Conservation (phyloP, 1,139 yeast species). For the Wickerhamomyces sp. region DNA sequence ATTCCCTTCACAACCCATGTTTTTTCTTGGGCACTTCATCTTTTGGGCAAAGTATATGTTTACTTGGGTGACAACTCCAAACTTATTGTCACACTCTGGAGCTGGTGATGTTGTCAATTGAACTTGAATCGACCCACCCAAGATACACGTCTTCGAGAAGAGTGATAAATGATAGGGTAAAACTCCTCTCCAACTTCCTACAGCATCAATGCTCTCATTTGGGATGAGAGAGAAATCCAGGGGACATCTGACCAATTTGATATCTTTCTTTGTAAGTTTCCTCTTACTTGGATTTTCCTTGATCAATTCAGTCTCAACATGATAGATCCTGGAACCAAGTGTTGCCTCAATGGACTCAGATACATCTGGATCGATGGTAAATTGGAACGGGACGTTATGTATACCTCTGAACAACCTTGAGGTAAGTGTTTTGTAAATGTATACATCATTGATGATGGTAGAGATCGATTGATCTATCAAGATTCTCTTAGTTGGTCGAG, state of each 20-base stretch:
- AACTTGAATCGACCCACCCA: slow-evolving; percentile 10
- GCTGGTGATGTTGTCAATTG: slow-evolving; percentile 8
- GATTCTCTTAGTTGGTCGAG: background rate
- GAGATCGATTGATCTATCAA: background rate
- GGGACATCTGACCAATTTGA: slow-evolving; percentile 14
- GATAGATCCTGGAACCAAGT: slow-evolving; percentile 13
- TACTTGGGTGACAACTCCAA: slow-evolving; percentile 9
- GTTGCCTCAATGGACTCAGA: slow-evolving; percentile 14
- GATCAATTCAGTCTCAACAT: slow-evolving; percentile 8
- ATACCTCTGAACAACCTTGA: slow-evolving; percentile 10
- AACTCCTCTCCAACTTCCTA: slow-evolving; percentile 14
- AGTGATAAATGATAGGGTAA: slow-evolving; percentile 12
- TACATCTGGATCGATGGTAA: slow-evolving; percentile 13
- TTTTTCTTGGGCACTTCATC: slow-evolving; percentile 8
- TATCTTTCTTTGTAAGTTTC: background rate
- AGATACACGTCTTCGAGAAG: slow-evolving; percentile 11
- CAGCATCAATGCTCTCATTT: slow-evolving; percentile 10
- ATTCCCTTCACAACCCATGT: background rate
- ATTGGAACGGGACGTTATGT: slow-evolving; percentile 20
- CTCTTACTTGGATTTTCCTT: background rate
- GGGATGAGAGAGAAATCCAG: slow-evolving; percentile 8
- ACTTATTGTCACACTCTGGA: background rate
- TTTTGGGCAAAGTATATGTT: slow-evolving; percentile 14
- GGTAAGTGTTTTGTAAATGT: slow-evolving; percentile 5
- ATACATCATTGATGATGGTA: slow-evolving; percentile 10